Evolutionary conservation across 495 filamentous ascomycete genomes (phyloP), one percentile per base, ranked within the genome.

Genomic region (Chlorociboria aeruginascens): DNA sequence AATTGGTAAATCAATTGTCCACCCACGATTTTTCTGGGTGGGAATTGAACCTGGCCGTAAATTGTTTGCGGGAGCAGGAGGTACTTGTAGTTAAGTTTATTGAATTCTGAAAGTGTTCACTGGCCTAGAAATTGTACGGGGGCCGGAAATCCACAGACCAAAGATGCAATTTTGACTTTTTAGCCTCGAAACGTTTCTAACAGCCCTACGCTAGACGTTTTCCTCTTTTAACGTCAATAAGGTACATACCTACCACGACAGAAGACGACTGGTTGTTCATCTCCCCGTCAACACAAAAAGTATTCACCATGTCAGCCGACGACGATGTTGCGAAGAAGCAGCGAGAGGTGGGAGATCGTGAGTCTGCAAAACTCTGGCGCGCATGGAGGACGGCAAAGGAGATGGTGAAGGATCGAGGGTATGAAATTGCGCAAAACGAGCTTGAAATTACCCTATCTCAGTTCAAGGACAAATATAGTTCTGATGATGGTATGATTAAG

Each of bases 351-450:
- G 75, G 79, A 56, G 77, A 82, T 46, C 75, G 81, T 63, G 79
- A 83, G 59, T 67, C 81, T 52, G 79, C 81, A 49, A 73, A 76
- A 52, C 76, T 90, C 41, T 94, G 87, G 87, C 83, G 87, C 65
- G 85, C 83, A 57, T 90, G 85, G 82, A 71, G 77, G 60, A 94
- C 87, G 2, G 78, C 88, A 47, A 82, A 89, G 60, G 84, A 93
- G 70, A 88, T 94, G 86, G 80, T 86, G 30, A 71, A 73, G 48
- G 87, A 94, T 58, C 70, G 87, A 55, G 90, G 90, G 52, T 98
- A 98, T 68, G 83, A 93, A 61, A 71, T 98, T 14, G 70, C 86
- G 25, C 87, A 96, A 41, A 82, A 88, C 25, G 92, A 98, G 74
- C 74, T 94, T 48, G 74, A 76, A 57, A 83, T 95, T 54, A 73